Evolutionary conservation across 2,329 filamentous ascomycete genomes (phyloP).

Genomic region (Ploettnerulaceae sp.): DNA sequence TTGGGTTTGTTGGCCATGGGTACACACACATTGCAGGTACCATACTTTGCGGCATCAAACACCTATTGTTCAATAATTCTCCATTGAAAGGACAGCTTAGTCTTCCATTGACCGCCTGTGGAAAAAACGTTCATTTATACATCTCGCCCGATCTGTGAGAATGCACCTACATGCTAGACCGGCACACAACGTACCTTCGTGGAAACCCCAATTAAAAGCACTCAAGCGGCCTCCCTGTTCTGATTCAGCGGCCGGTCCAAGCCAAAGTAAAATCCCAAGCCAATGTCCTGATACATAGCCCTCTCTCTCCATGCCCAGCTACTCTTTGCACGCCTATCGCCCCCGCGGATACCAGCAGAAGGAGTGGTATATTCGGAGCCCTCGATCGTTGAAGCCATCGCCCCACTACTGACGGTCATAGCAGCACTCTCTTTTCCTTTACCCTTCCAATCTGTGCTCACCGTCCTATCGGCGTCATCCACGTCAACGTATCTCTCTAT

Average conservation of each 20-base stretch:
- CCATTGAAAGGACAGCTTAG: too few species aligned
- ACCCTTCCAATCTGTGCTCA: conserved; percentile 25
- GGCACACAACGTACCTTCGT: not conserved
- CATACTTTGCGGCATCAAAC: too few species aligned
- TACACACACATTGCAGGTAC: too few species aligned
- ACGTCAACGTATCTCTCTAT: conserved; percentile 13
- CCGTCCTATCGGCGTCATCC: conserved; percentile 21
- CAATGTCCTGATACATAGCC: conserved; percentile 30
- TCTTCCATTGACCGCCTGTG: not conserved
- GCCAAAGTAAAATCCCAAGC: conserved; percentile 28
- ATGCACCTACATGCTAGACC: not conserved
- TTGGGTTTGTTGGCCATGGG: too few species aligned
- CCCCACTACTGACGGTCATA: not conserved
- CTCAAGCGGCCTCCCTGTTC: not conserved
- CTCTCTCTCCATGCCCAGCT: conserved; percentile 25
- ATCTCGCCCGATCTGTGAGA: not conserved
- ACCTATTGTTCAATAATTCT: too few species aligned
- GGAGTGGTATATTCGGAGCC: not conserved
- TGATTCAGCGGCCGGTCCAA: not conserved
- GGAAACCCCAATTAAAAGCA: not conserved
- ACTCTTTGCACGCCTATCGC: not conserved
- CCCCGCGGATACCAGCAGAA: not conserved
- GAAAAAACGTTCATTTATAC: not conserved
- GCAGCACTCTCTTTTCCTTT: conserved; percentile 22
- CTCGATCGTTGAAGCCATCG: not conserved